Base-by-base conservation (phyloP, 306 rosid species). In the Prunus mume region DNA sequence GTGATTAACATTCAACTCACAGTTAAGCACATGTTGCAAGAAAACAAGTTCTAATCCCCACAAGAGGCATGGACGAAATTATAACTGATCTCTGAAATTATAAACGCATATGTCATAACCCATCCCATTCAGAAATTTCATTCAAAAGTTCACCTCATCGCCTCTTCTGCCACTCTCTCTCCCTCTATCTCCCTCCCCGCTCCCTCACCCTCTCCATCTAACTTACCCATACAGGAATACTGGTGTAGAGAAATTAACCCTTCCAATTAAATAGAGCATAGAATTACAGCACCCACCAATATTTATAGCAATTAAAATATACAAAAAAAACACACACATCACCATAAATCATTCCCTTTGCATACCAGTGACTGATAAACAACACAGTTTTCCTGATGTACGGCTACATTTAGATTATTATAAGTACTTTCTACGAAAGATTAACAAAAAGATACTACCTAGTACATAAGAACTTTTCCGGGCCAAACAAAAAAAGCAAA, bases 401-500 rank as follows among this genome's bases (percentile, higher is more conserved):
- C 45, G 12, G 71, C 34, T 20, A 19, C 72, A 68, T 20, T 68
- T 67, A 12, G 11, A 11, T 43, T 41, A 43, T 13, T 3, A 51
- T 6, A 68, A 46, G 34, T n/a, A 41, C 32, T 38, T 51, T 50
- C 11, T 34, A 34, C 2, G 41, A 46, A 25, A 46, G 12, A 34
- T 34, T 69, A 72, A 60, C 22, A 61, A 28, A 41, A 17, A 60
- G 7, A 52, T 72, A 18, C 14, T 12, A 60, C 11, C 28, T 12
- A 30, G 19, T 34, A 68, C 45, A 24, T 17, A 25, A 7, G 52
- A 56, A 45, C 78, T 72, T 80, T 80, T 96, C 93, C 86, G 58
- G 91, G 11, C 68, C 41, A 12, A 8, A 58, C 3, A 69, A 56
- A 3, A 3, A 77, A 73, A 79, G 13, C 9, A 24, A 58, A 19